Evolutionary conservation across 1,284 basidiomycete species (phyloP), one percentile per base, ranked within the genome.

Genomic region (Fomitopsis palustris): DNA sequence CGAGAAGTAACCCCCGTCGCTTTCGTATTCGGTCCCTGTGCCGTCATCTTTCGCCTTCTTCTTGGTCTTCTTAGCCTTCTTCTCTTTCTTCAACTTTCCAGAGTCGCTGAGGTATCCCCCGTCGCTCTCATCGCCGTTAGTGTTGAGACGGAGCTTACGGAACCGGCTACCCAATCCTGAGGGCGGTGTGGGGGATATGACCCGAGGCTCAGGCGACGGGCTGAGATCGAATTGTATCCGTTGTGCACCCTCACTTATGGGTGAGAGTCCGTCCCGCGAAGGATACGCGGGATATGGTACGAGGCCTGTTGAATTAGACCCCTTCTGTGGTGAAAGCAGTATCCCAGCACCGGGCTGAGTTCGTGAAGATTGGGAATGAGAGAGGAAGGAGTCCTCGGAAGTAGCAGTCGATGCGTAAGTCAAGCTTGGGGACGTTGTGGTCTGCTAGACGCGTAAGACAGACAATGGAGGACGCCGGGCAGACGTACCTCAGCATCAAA

Each of bases 111-210:
- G 56, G 62, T 82, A 81, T 0, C 79, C 81, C 1, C 78, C 80
- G 58, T 85, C 83, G 62, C 80, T 83, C 57, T 84, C 81, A 62
- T 84, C 79, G 1, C 80, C 81, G 61, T 80, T 81, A 25, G 65
- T 21, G 31, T 52, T 52, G 14, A 52, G 70, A 35, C 72, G 71
- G 10, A 70, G 69, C 65, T 77, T 80, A 53, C 74, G 74, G 58
- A 77, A 70, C 59, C 78, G 79, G 54, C 72, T 72, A 9, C 57
- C 55, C 54, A 67, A 65, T 12, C 59, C 43, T 45, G 56, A 61
- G 2, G 58, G 57, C 1, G 62, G 62, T n/a, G 56, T 23, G 12
- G 55, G 43, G 4, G 69, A 17, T 60, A 69, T 27, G 54, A 51
- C 17, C 58, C 65, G 65, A 5, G 67, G 66, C 49, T 68, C 65